Evolutionary conservation across 768 basidiomycete genomes (phyloP), one percentile per base, ranked within the genome.

Genomic region (Boletus sp.): DNA sequence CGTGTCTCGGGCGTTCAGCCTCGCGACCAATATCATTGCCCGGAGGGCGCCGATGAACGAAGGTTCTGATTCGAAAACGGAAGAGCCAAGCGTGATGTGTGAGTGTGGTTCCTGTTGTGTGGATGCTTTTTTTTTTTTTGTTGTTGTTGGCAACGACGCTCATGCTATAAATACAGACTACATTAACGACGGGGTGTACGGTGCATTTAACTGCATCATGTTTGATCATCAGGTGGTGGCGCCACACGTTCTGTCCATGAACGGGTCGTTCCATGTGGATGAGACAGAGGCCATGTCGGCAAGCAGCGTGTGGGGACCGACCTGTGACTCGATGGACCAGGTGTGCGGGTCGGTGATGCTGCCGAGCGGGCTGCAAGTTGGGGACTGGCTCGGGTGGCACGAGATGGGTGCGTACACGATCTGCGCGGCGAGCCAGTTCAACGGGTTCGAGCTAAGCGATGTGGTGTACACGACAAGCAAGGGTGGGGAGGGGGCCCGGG

Each of bases 331-430:
- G 33, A 92, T 99, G 65, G 97, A 99, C 75, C 89, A 90, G 68
- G 93, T 99, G 53, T 87, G 79, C 65, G 77, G 79, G 61, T 78
- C 74, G 54, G 78, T 78, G 49, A 76, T 71, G 65, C 77, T 90
- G 57, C 93, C 91, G 4, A 72, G 72, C 30, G 79, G 79, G 1
- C 78, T 98, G 50, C 79, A 82, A 55, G 93, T 97, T 7, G 97
- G 97, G 7, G 97, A 99, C 70, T 99, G 97, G 97, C 81, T 99
- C 17, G 90, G 88, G n/a, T 99, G 95, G 75, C 86, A 87, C 53
- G 87, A 92, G 68, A 98, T 99, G 97, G 97, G 97, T 30, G 97
- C 97, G 32, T 99, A 99, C 75, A 98, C 97, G n/a, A 76, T 93
- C 55, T 97, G 94, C 67, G 97, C 97, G 0, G 93, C 97, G 50